Conservation (phyloP, 805 yeast genomes). For the Candida ascalaphidarum region DNA sequence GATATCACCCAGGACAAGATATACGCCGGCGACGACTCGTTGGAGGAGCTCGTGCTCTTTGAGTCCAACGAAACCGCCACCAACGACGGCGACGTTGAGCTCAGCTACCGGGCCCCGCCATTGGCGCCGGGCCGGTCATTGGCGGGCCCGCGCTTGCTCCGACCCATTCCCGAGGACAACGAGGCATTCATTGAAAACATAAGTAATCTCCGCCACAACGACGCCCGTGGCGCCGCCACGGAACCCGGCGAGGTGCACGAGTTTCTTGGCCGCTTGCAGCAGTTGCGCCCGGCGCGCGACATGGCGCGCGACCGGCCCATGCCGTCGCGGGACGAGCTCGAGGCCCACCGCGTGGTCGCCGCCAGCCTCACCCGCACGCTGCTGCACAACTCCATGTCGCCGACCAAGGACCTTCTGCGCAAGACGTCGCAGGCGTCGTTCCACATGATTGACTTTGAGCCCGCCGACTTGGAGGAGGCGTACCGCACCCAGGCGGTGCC, state of each 20-base stretch:
- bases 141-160: neutral
- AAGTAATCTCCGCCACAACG: slow-evolving; percentile 22
- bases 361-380: slow-evolving; percentile 5
- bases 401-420: slow-evolving; percentile 7
- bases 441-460: slow-evolving; percentile 18
- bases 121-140: no score
- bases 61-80: slow-evolving; percentile 19
- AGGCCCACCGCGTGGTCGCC: neutral
- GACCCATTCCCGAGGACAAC: neutral
- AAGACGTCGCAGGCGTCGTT: slow-evolving; percentile 12
- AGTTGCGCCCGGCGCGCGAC: neutral
- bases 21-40: no score
- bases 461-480: slow-evolving; percentile 22
- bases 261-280: neutral
- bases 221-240: slow-evolving; percentile 6
- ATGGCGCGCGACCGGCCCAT: neutral
- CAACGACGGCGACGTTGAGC: slow-evolving; percentile 7
- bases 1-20: slow-evolving; percentile 8
- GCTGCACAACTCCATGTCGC: slow-evolving; percentile 10
- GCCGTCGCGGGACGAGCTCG: neutral
- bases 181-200: slow-evolving; percentile 14
- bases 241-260: slow-evolving; percentile 2
- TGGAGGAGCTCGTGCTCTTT: slow-evolving; percentile 9
- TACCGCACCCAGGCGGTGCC: slow-evolving; percentile 17
- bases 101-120: no score